Conservation (phyloP, 768 basidiomycete species). For the Suillus weaverae region DNA sequence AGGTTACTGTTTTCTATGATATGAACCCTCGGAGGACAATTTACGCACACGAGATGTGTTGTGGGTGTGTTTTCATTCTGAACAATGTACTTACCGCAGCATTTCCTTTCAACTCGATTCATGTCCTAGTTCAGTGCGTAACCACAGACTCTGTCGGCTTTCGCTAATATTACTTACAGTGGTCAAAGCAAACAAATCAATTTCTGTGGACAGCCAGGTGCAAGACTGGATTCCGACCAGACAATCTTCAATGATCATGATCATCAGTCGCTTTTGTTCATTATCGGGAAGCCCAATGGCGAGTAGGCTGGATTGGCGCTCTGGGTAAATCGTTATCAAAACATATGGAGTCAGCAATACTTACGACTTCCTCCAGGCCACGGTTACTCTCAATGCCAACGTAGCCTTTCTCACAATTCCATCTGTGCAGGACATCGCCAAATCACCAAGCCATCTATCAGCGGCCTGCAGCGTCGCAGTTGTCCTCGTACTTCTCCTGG, state of each 20-base stretch:
- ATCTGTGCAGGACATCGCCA: constrained; percentile 31
- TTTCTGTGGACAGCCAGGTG: constrained; percentile 37
- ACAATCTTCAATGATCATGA: constrained; percentile 16
- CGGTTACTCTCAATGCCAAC: constrained; percentile 51
- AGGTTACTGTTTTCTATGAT: background rate
- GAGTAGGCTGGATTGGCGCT: constrained; percentile 52
- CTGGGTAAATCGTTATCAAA: constrained; percentile 35
- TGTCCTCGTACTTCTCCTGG: constrained; percentile 36
- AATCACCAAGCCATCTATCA: constrained; percentile 34
- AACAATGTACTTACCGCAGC: background rate
- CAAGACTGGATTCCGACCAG: constrained; percentile 31
- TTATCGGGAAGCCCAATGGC: constrained; percentile 37
- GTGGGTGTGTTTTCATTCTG: background rate
- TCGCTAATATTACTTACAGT: background rate
- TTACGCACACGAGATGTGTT: background rate
- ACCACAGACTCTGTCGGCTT: background rate
- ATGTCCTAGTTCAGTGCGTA: constrained; percentile 44
- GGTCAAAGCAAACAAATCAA: constrained; percentile 29
- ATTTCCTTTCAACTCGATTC: constrained; percentile 34
- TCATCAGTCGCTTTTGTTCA: constrained; percentile 35
- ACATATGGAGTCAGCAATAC: background rate
- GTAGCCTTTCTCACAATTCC: constrained; percentile 52
- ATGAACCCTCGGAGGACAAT: background rate
- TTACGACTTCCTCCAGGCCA: constrained; percentile 34
- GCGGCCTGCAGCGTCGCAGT: constrained; percentile 34